Evolutionary conservation across 2,329 filamentous ascomycete species (phyloP).

Genomic region (Thermoascus crustaceus): DNA sequence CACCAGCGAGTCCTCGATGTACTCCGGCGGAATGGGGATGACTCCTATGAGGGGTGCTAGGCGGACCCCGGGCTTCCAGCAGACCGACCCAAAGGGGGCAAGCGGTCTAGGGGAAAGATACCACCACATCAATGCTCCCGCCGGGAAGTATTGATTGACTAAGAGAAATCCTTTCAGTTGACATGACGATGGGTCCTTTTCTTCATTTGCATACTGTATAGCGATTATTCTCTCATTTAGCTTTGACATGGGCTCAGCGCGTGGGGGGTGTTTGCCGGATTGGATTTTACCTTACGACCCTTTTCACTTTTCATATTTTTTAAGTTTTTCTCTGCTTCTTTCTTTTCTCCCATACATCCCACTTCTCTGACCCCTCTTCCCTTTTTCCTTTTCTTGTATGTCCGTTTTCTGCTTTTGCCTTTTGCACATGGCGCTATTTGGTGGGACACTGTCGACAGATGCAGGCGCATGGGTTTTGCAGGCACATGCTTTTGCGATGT

Average conservation of each 20-base stretch:
- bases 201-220: too few species aligned
- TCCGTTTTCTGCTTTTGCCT: too few species aligned
- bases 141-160: slow-evolving; percentile 20
- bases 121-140: slow-evolving; percentile 34
- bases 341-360: not conserved
- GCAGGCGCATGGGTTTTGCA: not conserved
- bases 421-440: too few species aligned
- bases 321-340: slow-evolving; percentile 3
- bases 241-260: too few species aligned
- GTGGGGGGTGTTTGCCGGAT: too few species aligned
- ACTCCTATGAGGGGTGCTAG: slow-evolving; percentile 20
- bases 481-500: slow-evolving; percentile 1
- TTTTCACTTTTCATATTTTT: slow-evolving; percentile 3
- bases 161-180: too few species aligned
- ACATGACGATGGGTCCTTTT: too few species aligned
- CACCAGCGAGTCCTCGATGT: slow-evolving; percentile 27
- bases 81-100: slow-evolving; percentile 19
- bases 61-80: slow-evolving; percentile 27
- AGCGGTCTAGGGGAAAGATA: slow-evolving; percentile 25
- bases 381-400: too few species aligned
- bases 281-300: too few species aligned
- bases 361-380: not conserved
- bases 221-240: too few species aligned
- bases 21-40: slow-evolving; percentile 16
- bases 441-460: too few species aligned